Evolutionary conservation across 768 basidiomycete genomes (phyloP), one percentile per base, ranked within the genome.

Genomic region (Termitomyces titanicus): DNA sequence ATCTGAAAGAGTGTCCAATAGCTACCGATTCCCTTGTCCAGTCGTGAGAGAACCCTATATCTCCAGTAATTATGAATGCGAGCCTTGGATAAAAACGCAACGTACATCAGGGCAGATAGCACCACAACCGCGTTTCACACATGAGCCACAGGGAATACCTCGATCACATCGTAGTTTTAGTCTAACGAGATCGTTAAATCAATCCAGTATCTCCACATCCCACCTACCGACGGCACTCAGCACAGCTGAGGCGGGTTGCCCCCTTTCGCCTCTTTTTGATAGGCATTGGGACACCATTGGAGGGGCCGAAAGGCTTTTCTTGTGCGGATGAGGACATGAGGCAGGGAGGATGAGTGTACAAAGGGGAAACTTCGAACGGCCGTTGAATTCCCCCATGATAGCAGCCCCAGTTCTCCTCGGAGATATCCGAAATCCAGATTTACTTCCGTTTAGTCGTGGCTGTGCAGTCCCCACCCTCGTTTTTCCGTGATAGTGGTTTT

Each of bases 41-140:
- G 89, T 91, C 10, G 88, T 90, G 43, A 91, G 72, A 11, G 88
- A 89, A 49, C 88, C 88, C 89, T 75, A 27, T 31, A 35, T 51
- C 40, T 39, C 13, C 31, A 22, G 43, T 55, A 20, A 61, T 44
- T 43, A 18, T 22, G 29, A 44, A 47, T 13, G 17, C 10, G 10
- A 22, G 33, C 20, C 25, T 33, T 39, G n/a, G 29, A 43, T 34
- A 34, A 13, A 29, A 46, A 27, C 15, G 25, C 31, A 50, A 43
- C 45, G n/a, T 67, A 86, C 86, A 66, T 92, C 89, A 47, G 89
- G 89, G 68, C 89, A 92, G 59, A 92, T 91, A 53, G 88, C 85
- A 47, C 84, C 85, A 63, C 87, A 89, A 12, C 87, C 88, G 58
- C 87, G 79, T 70, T 92, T 92, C 20, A 90, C 81, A 63, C 89